These are phyloP conservation scores for Lyophyllum decastes DNA, from an alignment of 768 basidiomycete species.

Conservation along the genomic window DNA sequence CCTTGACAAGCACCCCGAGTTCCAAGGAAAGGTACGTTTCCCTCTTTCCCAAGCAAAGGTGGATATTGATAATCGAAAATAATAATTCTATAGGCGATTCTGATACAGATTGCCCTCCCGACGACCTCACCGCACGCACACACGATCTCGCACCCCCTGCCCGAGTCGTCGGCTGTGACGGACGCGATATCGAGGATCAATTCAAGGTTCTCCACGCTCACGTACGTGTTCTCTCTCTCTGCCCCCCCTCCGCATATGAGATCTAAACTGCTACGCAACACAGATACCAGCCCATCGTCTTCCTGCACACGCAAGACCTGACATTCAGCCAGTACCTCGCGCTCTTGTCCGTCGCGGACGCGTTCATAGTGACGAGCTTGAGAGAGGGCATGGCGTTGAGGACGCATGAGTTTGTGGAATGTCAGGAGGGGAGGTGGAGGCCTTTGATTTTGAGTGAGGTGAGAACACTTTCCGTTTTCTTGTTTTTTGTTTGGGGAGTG, in stretches of 20 bases:
- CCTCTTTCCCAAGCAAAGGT: neutral
- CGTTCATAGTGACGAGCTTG: slow-evolving; percentile 81
- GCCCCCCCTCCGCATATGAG: neutral
- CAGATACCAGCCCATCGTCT: slow-evolving; percentile 75
- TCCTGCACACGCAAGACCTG: slow-evolving; percentile 81
- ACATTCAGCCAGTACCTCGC: slow-evolving; percentile 88
- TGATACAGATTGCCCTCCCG: slow-evolving; percentile 86
- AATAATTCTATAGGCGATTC: slow-evolving; percentile 51
- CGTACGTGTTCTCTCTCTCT: slow-evolving; percentile 45
- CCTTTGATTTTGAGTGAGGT: slow-evolving; percentile 83
- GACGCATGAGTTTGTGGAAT: slow-evolving; percentile 84
- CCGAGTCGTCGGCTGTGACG: slow-evolving; percentile 55
- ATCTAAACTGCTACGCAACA: neutral
- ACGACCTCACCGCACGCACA: slow-evolving; percentile 78
- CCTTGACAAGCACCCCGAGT: slow-evolving; percentile 78
- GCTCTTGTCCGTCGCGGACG: slow-evolving; percentile 79
- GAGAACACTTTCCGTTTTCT: slow-evolving; percentile 15
- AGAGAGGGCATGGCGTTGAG: slow-evolving; percentile 88
- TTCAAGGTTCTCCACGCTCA: slow-evolving; percentile 78
- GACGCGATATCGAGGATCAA: slow-evolving; percentile 82
- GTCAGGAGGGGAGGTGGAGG: slow-evolving; percentile 69
- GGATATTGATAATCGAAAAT: neutral
- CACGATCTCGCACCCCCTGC: slow-evolving; percentile 30
- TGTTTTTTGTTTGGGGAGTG: neutral
- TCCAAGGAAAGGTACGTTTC: slow-evolving; percentile 62